These are phyloP conservation scores for Nannizziopsis barbatae DNA, from an alignment of 2,329 filamentous ascomycete genomes.

Conservation along the genomic window DNA sequence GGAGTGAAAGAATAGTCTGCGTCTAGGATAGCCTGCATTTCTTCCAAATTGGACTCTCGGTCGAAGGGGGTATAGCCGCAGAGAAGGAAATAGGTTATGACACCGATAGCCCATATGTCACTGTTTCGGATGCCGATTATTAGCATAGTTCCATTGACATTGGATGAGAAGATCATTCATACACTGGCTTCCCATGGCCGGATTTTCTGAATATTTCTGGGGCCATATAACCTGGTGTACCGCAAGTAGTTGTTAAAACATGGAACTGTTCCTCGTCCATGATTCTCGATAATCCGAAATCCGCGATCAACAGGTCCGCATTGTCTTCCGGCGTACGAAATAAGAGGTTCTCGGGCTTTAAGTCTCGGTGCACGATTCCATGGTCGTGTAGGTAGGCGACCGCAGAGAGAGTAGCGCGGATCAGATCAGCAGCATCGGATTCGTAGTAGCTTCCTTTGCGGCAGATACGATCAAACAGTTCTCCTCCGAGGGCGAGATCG, in stretches of 20 bases:
- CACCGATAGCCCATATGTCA: constrained; percentile 94
- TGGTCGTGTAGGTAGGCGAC: constrained; percentile 98
- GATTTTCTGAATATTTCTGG: constrained; percentile 99
- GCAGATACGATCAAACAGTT: constrained; percentile 97
- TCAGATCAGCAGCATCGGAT: constrained; percentile 87
- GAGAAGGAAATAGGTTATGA: constrained; percentile 96
- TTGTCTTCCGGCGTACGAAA: constrained; percentile 98
- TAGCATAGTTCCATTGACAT: constrained; percentile 1
- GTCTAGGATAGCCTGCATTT: constrained; percentile 97
- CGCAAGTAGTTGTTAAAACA: constrained; percentile 92
- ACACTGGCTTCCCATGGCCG: constrained; percentile 93
- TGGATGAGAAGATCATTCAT: constrained; percentile 21
- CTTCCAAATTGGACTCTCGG: constrained; percentile 91
- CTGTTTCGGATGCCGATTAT: constrained; percentile 27
- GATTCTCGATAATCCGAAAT: constrained; percentile 89
- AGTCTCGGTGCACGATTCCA: constrained; percentile 92
- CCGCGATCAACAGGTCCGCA: constrained; percentile 88
- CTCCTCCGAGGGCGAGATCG: constrained; percentile 87
- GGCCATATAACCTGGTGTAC: constrained; percentile 97
- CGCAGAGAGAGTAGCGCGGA: constrained; percentile 89
- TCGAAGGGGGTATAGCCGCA: constrained; percentile 98
- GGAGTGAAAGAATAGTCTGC: constrained; percentile 95
- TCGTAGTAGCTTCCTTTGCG: constrained; percentile 98
- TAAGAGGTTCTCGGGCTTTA: constrained; percentile 94
- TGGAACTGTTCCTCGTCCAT: constrained; percentile 99